phyloP scores from a whole-genome alignment of 2,329 filamentous ascomycete genomes.

The Stemphylium beticola region DNA sequence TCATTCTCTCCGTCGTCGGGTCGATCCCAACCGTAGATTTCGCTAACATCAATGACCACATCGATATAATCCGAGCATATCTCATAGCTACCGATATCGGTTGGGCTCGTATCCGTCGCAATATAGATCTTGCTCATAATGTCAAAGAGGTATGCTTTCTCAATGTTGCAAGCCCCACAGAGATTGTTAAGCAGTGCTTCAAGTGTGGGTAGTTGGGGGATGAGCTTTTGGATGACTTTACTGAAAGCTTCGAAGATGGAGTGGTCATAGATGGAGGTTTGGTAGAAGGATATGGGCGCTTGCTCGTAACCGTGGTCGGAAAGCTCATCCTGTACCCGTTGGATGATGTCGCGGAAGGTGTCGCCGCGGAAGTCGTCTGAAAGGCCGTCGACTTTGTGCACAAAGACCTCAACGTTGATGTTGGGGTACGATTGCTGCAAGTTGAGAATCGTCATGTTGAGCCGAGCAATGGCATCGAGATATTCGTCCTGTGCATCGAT shows the following conservation, averaged over 20 bases:
- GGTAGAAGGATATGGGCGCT: constrained; percentile 90
- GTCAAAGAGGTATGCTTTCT: constrained; percentile 98
- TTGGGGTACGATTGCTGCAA: constrained; percentile 87
- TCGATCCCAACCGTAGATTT: constrained; percentile 84
- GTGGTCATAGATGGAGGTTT: constrained; percentile 98
- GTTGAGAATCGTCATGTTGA: constrained; percentile 88
- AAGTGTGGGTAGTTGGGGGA: constrained; percentile 89
- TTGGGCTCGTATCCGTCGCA: constrained; percentile 89
- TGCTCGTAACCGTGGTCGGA: constrained; percentile 93
- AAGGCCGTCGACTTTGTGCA: constrained; percentile 98
- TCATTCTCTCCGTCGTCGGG: constrained; percentile 38
- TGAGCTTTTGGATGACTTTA: constrained; percentile 97
- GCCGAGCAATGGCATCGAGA: constrained; percentile 82
- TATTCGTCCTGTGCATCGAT: constrained; percentile 99
- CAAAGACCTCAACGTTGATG: constrained; percentile 98
- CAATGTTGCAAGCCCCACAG: constrained; percentile 90
- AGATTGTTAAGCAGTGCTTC: constrained; percentile 94
- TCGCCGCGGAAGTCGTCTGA: constrained; percentile 96
- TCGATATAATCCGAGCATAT: constrained; percentile 99
- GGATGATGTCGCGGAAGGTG: constrained; percentile 94
- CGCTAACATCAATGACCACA: constrained; percentile 94
- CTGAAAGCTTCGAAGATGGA: constrained; percentile 98
- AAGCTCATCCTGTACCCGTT: constrained; percentile 94
- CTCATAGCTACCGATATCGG: constrained; percentile 95
- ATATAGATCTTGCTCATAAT: constrained; percentile 99